These are phyloP conservation scores for Phytophthora hibernalis DNA, from an alignment of 352 stramenopile species.

Conservation along the genomic window DNA sequence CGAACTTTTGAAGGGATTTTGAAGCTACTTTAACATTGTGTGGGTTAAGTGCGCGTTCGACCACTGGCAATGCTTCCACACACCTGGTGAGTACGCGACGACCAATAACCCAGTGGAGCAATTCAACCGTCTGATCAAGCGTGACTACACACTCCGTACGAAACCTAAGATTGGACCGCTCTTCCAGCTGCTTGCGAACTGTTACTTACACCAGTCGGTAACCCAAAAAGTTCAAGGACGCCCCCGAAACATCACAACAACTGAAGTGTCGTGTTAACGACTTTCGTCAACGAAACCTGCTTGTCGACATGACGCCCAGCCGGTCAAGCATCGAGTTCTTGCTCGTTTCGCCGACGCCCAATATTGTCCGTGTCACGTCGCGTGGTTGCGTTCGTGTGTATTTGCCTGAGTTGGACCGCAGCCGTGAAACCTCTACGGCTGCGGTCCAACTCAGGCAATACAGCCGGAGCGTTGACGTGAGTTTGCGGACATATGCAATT, in stretches of 20 bases:
- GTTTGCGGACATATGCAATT: neutral
- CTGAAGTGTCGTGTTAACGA: neutral
- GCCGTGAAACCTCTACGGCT: neutral
- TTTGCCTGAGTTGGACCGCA: neutral
- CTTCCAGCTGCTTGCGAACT: neutral
- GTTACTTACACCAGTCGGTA: neutral
- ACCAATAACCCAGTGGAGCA: constrained; percentile 1
- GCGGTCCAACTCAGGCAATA: constrained; percentile 1
- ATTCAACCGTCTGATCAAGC: constrained; percentile 1
- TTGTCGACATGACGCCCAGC: neutral
- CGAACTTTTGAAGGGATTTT: neutral
- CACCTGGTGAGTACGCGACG: neutral
- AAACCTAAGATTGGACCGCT: constrained; percentile 5
- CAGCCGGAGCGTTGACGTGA: neutral
- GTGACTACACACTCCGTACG: neutral
- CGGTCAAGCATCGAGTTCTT: constrained; percentile 4
- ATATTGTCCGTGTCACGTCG: constrained; percentile 1
- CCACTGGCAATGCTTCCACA: neutral
- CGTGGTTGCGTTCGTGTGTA: neutral
- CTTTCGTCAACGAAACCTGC: neutral
- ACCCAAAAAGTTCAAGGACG: no score
- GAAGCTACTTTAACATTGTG: neutral
- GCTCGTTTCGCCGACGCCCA: neutral
- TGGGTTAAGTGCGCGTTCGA: neutral
- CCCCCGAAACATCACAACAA: neutral